Percentiles rank a stretch among this genome's conserved stretches.
Conservation (phyloP, 306 rosid genomes). For the Dalbergia cultrata region DNA sequence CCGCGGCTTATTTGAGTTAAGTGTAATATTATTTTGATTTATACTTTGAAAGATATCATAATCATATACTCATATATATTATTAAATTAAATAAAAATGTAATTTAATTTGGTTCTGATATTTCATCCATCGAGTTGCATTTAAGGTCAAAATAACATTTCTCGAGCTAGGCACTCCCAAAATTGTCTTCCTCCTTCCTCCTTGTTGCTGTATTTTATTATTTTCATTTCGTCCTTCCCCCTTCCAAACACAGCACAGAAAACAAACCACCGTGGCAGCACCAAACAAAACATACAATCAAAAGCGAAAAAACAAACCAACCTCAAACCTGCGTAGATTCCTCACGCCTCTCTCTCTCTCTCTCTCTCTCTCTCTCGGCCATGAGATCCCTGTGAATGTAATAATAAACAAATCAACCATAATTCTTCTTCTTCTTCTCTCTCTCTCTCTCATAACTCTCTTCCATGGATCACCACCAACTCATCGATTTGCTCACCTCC, state of each 20-base stretch:
- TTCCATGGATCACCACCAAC: constrained; percentile 70
- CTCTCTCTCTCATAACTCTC: constrained; percentile 40
- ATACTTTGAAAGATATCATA: no score
- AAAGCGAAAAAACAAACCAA: no score
- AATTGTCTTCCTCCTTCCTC: no score
- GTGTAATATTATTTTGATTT: no score
- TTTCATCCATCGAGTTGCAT: no score
- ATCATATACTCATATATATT: no score
- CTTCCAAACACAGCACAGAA: background rate
- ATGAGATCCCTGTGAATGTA: background rate
- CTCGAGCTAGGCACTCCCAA: no score
- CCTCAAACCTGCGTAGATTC: constrained; percentile 5
- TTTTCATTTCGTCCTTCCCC: background rate
- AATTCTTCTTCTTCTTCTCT: background rate
- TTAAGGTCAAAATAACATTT: no score
- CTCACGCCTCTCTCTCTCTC: background rate
- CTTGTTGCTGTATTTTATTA: no score
- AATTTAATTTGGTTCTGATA: no score
- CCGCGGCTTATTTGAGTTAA: no score
- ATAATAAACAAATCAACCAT: background rate
- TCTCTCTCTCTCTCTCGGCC: background rate
- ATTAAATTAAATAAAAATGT: no score
- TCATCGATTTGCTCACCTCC: constrained; percentile 85
- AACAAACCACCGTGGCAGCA: background rate
- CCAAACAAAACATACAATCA: background rate